A percentile compares a stretch with the other conserved stretches of the same genome.
phyloP scores from a whole-genome alignment of 2,329 filamentous ascomycete species.

The Arthrocladium fulminans region DNA sequence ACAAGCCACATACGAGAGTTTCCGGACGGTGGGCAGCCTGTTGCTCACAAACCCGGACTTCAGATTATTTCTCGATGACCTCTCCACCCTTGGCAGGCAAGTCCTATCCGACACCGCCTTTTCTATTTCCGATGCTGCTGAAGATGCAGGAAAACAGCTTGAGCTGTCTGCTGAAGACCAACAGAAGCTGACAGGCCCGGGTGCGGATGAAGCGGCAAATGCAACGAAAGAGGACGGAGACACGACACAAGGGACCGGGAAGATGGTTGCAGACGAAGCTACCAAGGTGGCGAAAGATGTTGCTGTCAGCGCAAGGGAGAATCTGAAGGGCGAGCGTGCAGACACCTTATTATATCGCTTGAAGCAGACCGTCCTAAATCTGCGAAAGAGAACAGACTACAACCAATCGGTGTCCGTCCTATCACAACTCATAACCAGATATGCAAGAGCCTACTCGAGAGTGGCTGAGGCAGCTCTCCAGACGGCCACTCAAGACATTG shows the following conservation, averaged over 20 bases:
- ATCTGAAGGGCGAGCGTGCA: slow-evolving; percentile 62
- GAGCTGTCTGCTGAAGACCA: slow-evolving; percentile 57
- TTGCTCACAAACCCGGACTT: slow-evolving; percentile 86
- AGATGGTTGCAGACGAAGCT: slow-evolving; percentile 30
- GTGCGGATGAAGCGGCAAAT: slow-evolving; percentile 36
- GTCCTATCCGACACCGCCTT: slow-evolving; percentile 82
- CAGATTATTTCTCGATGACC: slow-evolving; percentile 71
- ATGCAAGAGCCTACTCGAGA: slow-evolving; percentile 67
- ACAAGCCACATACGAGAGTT: slow-evolving; percentile 66
- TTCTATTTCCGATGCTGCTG: slow-evolving; percentile 65
- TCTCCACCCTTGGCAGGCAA: slow-evolving; percentile 68
- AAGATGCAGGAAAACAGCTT: slow-evolving; percentile 62
- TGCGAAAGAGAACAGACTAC: slow-evolving; percentile 72
- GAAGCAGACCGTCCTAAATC: slow-evolving; percentile 63
- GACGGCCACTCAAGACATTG: slow-evolving; percentile 59
- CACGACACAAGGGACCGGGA: slow-evolving; percentile 46
- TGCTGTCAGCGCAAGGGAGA: slow-evolving; percentile 62
- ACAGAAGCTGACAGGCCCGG: slow-evolving; percentile 42
- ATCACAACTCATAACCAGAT: slow-evolving; percentile 65
- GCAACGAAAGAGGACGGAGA: slow-evolving; percentile 54
- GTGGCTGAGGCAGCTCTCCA: slow-evolving; percentile 59
- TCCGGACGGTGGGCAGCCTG: slow-evolving; percentile 75
- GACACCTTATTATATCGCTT: slow-evolving; percentile 65
- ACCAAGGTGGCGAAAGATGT: slow-evolving; percentile 46
- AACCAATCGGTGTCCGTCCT: slow-evolving; percentile 75